Evolutionary conservation across 2,329 filamentous ascomycete species (phyloP).

Genomic region (Aureobasidium leucospermi): DNA sequence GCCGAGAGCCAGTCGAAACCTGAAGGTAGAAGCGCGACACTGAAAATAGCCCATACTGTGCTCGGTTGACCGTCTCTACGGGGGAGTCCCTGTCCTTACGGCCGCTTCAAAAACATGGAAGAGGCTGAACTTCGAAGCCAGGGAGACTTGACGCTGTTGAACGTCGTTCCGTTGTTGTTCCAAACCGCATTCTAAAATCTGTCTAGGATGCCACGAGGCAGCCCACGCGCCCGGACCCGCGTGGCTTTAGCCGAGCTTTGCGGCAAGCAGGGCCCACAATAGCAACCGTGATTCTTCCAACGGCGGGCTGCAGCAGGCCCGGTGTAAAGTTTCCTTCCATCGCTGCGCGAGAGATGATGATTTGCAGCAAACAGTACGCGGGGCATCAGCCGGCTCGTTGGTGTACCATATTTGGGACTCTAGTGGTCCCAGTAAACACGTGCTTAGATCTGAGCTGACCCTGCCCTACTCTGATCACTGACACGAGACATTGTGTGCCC

Average conservation of each 20-base stretch:
- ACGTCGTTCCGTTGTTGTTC: conserved; percentile 1
- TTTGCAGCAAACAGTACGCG: conserved; percentile 10
- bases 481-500: not conserved
- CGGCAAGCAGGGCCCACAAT: conserved; percentile 2
- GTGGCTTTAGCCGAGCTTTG: conserved; percentile 9
- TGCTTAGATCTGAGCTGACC: not conserved
- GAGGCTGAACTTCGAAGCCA: not conserved
- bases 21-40: not conserved
- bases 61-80: not conserved
- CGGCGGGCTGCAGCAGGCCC: not conserved
- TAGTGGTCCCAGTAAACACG: not conserved
- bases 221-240: not conserved
- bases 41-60: not conserved
- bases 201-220: conserved; percentile 11
- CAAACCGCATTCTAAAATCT: conserved; percentile 1
- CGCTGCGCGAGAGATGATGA: conserved; percentile 6
- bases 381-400: conserved; percentile 3
- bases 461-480: not conserved
- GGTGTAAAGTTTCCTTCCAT: not conserved
- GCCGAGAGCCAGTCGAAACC: not conserved
- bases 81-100: not conserved
- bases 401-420: not conserved
- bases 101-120: not conserved
- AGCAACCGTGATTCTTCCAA: not conserved
- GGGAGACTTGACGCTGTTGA: not conserved